phyloP scores from a whole-genome alignment of 139 green algal genomes.

The Micractinium sp. region DNA sequence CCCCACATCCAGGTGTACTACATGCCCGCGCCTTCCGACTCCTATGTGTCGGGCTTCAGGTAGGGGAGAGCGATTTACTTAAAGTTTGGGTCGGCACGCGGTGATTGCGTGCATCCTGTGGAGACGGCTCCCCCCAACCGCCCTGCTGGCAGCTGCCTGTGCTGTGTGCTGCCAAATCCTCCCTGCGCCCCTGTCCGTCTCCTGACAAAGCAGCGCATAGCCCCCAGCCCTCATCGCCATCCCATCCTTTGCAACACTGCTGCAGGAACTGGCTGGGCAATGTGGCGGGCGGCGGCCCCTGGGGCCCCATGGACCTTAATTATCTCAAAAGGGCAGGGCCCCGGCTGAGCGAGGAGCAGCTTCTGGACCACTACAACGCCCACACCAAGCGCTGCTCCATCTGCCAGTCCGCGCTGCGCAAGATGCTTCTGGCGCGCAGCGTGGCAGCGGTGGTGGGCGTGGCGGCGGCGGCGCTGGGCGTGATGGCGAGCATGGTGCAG shows the following conservation, averaged over 20 bases:
- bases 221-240: not conserved
- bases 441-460: conserved; percentile 9
- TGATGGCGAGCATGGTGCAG: not conserved
- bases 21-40: conserved; percentile 52
- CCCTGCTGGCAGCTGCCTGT: no score
- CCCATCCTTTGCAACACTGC: not conserved
- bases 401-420: conserved; percentile 17
- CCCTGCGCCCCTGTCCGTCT: no score
- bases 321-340: conserved; percentile 42
- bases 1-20: no score
- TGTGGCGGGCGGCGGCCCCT: conserved; percentile 51
- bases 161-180: no score
- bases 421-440: conserved; percentile 7
- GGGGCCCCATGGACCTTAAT: conserved; percentile 43
- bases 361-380: conserved; percentile 49
- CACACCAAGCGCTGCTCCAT: conserved; percentile 38
- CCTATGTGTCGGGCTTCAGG: conserved; percentile 54
- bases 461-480: not conserved
- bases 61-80: not conserved
- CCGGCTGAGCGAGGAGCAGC: conserved; percentile 12
- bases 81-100: not conserved
- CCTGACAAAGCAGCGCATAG: not conserved
- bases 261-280: conserved; percentile 44
- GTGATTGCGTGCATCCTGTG: not conserved
- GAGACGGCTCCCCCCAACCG: not conserved